These are phyloP conservation scores for Colletotrichum sp. DNA, from an alignment of 2,329 filamentous ascomycete genomes.

Conservation along the genomic window DNA sequence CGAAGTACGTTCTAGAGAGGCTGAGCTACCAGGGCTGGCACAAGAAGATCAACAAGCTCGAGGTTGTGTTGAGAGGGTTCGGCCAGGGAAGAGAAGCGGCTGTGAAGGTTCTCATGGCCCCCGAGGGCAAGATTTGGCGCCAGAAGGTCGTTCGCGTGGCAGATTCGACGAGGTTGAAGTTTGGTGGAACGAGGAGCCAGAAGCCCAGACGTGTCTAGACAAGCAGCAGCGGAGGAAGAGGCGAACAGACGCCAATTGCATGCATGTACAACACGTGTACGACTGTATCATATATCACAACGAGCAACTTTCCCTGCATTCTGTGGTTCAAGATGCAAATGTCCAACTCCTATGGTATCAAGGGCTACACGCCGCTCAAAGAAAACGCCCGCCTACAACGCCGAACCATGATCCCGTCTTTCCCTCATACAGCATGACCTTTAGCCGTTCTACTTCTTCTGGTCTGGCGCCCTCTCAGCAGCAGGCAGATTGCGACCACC, in stretches of 20 bases:
- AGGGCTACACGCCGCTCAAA: constrained; percentile 14
- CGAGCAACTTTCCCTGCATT: constrained; percentile 15
- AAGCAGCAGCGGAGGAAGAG: background rate
- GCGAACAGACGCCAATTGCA: background rate
- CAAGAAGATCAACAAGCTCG: constrained; percentile 75
- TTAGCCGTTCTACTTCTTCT: background rate
- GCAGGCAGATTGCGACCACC: constrained; percentile 56
- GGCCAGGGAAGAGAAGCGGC: constrained; percentile 87
- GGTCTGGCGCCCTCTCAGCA: constrained; percentile 53
- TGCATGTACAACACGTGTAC: constrained; percentile 41
- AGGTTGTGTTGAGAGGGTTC: constrained; percentile 85
- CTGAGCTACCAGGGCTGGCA: constrained; percentile 83
- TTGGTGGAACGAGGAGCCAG: constrained; percentile 88
- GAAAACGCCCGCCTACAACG: constrained; percentile 4
- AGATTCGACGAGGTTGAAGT: constrained; percentile 90
- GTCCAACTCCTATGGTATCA: constrained; percentile 18
- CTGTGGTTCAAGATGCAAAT: constrained; percentile 8
- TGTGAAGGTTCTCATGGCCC: constrained; percentile 85
- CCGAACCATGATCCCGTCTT: background rate
- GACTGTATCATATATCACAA: constrained; percentile 35
- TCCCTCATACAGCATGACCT: background rate
- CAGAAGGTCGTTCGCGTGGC: constrained; percentile 78
- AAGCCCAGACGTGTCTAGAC: constrained; percentile 76
- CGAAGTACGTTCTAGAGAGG: constrained; percentile 80
- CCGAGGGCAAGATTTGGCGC: constrained; percentile 78